Percentiles rank a stretch among this genome's conserved stretches.
Evolutionary conservation across 2,329 filamentous ascomycete genomes (phyloP).

Genomic region (Sarocladium kiliense): DNA sequence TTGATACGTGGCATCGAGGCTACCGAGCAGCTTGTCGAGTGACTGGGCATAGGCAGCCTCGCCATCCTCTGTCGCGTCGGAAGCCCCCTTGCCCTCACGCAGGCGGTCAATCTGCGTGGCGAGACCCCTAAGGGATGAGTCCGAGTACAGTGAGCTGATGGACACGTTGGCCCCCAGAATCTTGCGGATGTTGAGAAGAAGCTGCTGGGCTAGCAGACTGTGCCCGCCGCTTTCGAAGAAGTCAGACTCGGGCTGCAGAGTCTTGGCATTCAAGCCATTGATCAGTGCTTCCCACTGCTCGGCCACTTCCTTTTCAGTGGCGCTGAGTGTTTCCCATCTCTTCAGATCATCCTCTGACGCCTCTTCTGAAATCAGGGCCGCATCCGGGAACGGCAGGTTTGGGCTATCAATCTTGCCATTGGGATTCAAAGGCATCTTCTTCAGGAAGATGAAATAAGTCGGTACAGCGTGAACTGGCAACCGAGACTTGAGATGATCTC

Average conservation of each 20-base stretch:
- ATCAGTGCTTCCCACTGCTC: slow-evolving; percentile 71
- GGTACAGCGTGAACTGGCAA: slow-evolving; percentile 30
- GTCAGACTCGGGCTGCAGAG: slow-evolving; percentile 40
- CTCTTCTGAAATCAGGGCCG: slow-evolving; percentile 51
- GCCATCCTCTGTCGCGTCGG: too few species aligned
- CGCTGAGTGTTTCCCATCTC: slow-evolving; percentile 46
- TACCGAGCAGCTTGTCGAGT: slow-evolving; percentile 41
- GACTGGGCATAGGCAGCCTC: slow-evolving; percentile 51
- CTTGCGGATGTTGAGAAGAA: slow-evolving; percentile 56
- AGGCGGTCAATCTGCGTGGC: slow-evolving; percentile 23
- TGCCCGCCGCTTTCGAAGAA: slow-evolving; percentile 37
- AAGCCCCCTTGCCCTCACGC: background rate
- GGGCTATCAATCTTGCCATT: slow-evolving; percentile 79
- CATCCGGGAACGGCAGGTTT: slow-evolving; percentile 74
- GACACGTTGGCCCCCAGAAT: slow-evolving; percentile 21
- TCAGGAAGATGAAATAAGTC: slow-evolving; percentile 26
- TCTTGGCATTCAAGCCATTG: slow-evolving; percentile 59
- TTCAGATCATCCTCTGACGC: slow-evolving; percentile 29
- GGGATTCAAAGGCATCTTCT: slow-evolving; percentile 62
- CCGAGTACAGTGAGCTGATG: slow-evolving; percentile 25
- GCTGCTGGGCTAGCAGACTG: slow-evolving; percentile 59
- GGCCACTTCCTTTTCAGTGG: too few species aligned
- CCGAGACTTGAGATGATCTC: slow-evolving; percentile 66
- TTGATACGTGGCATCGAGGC: slow-evolving; percentile 39
- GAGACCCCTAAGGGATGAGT: slow-evolving; percentile 23